phyloP scores from a whole-genome alignment of 2,329 filamentous ascomycete species.

The Colletotrichum tofieldiae region DNA sequence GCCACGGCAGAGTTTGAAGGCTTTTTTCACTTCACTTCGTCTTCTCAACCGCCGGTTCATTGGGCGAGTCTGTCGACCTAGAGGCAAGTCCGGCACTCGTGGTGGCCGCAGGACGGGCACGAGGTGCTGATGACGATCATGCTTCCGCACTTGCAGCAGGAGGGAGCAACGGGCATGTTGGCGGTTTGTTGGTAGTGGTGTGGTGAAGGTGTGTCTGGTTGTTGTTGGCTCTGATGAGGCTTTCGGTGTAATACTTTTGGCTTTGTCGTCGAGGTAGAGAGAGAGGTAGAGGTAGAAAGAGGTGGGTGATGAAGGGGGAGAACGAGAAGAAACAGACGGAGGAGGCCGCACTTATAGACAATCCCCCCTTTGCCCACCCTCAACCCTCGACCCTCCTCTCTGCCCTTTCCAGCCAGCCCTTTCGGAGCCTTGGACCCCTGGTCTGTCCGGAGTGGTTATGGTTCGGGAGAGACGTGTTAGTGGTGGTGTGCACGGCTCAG shows the following conservation, averaged over 20 bases:
- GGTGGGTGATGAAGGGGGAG: fast-evolving
- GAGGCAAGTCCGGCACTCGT: slow-evolving; percentile 65
- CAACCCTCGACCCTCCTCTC: slow-evolving; percentile 20
- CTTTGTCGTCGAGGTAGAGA: background rate
- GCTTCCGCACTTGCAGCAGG: slow-evolving; percentile 70
- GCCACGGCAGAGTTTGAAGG: background rate
- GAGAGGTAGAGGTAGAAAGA: background rate
- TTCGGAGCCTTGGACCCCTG: slow-evolving; percentile 39
- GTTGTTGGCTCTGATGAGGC: slow-evolving; percentile 14
- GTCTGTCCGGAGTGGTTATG: slow-evolving; percentile 26
- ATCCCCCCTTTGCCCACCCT: slow-evolving; percentile 15
- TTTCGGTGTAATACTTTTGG: background rate
- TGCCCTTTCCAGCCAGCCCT: slow-evolving; percentile 7
- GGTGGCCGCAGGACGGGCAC: slow-evolving; percentile 66
- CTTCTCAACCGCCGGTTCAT: background rate
- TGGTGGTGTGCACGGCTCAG: slow-evolving; percentile 34
- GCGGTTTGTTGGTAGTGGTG: slow-evolving; percentile 33
- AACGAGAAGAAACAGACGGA: background rate
- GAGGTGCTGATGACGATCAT: slow-evolving; percentile 72
- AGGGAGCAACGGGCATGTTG: slow-evolving; percentile 63
- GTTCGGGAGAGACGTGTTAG: slow-evolving; percentile 19
- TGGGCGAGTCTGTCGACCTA: slow-evolving; percentile 39
- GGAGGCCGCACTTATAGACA: slow-evolving; percentile 40
- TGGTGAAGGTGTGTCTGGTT: slow-evolving; percentile 31
- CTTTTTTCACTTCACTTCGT: background rate